A percentile compares a stretch with the other conserved stretches of the same genome.
Evolutionary conservation across 2,329 filamentous ascomycete species (phyloP).

Genomic region (Gliomastix tumulicola): DNA sequence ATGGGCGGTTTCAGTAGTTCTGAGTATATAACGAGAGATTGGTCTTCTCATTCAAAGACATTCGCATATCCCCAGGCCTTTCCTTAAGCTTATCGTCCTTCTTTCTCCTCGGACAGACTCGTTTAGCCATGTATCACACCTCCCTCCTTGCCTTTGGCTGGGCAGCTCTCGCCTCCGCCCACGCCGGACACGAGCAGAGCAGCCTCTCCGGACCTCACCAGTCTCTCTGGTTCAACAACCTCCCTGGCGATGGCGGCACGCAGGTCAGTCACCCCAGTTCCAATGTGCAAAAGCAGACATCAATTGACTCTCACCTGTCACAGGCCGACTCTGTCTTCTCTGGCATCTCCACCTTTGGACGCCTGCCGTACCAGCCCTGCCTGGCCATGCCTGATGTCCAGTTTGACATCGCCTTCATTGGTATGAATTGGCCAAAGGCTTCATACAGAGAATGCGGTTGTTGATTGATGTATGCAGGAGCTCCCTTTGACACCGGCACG

Average conservation of each 20-base stretch:
- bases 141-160: constrained; percentile 27
- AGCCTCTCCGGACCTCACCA: constrained; percentile 62
- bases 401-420: constrained; percentile 83
- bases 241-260: constrained; percentile 78
- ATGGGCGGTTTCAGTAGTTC: too few relatives aligned
- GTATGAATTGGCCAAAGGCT: constrained; percentile 41
- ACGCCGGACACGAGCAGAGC: constrained; percentile 54
- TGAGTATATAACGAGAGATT: too few relatives aligned
- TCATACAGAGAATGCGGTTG: background rate
- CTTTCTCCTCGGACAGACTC: background rate
- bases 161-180: constrained; percentile 47
- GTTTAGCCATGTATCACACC: background rate
- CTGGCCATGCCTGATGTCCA: constrained; percentile 61
- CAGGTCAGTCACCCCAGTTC: constrained; percentile 44
- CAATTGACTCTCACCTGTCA: background rate
- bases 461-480: constrained; percentile 38
- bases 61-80: too few relatives aligned
- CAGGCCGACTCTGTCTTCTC: constrained; percentile 85
- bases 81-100: background rate
- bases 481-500: constrained; percentile 80
- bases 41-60: too few relatives aligned
- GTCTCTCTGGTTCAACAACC: constrained; percentile 72
- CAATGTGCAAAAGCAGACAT: background rate
- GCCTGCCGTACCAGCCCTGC: constrained; percentile 71
- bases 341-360: constrained; percentile 79